phyloP scores from a whole-genome alignment of 345 rosid species.

The Salix arbutifolia region DNA sequence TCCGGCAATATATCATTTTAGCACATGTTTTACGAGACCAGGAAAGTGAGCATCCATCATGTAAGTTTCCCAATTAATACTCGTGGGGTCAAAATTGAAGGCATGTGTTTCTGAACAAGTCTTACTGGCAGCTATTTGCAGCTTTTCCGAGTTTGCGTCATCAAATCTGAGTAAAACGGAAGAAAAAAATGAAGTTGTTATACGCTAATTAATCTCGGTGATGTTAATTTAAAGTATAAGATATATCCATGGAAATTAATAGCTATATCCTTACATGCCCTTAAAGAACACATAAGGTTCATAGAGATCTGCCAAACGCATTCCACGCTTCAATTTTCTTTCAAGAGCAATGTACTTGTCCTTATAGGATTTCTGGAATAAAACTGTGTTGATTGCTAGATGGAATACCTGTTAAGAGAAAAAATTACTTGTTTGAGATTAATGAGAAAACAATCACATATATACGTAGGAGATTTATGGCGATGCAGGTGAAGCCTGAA shows the following conservation, averaged over 20 bases:
- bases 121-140: neutral
- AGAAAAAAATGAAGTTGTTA: neutral
- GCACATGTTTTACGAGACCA: neutral
- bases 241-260: neutral
- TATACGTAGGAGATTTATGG: too few species aligned
- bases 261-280: conserved; percentile 6
- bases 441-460: too few species aligned
- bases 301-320: neutral
- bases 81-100: conserved; percentile 3
- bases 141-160: conserved; percentile 2
- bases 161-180: conserved; percentile 2
- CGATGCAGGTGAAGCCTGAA: too few species aligned
- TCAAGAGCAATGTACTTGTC: neutral
- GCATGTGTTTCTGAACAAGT: neutral
- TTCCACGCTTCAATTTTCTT: neutral
- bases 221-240: neutral
- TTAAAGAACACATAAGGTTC: conserved; percentile 4
- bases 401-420: too few species aligned
- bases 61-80: conserved; percentile 12
- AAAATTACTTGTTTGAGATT: too few species aligned
- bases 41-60: conserved; percentile 8
- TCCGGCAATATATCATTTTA: neutral
- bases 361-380: neutral
- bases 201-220: too few species aligned
- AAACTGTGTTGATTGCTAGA: neutral